Conservation (phyloP, 1,284 basidiomycete genomes). For the Golubevia sp. region DNA sequence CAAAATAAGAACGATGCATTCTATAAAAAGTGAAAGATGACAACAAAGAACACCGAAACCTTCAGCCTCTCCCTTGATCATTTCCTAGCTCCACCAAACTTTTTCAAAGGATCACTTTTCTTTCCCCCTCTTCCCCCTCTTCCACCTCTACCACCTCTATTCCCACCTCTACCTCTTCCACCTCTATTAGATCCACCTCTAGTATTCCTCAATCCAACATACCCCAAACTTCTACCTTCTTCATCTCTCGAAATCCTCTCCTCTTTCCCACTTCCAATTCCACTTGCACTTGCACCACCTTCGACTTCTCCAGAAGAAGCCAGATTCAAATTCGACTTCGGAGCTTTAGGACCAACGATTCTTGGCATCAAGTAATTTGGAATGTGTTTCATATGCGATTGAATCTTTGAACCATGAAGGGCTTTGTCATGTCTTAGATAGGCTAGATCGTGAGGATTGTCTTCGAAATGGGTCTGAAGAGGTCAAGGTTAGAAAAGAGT, state of each 20-base stretch:
- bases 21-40: no score
- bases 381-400: constrained; percentile 46
- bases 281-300: not conserved
- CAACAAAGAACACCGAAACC: no score
- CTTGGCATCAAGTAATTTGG: constrained; percentile 50
- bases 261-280: not conserved
- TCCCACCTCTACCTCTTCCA: constrained; percentile 9
- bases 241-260: constrained; percentile 1
- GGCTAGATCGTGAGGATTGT: constrained; percentile 51
- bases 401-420: constrained; percentile 25
- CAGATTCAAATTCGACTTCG: not conserved
- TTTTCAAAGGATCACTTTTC: constrained; percentile 37
- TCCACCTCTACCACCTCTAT: constrained; percentile 13
- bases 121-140: constrained; percentile 13
- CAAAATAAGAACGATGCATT: no score
- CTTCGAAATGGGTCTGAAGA: constrained; percentile 47
- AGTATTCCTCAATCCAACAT: constrained; percentile 16
- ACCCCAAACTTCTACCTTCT: constrained; percentile 10
- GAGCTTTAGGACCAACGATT: constrained; percentile 25
- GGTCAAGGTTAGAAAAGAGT: not conserved
- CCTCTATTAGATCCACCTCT: constrained; percentile 3
- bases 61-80: no score
- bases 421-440: constrained; percentile 54
- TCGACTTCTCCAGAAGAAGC: not conserved
- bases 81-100: constrained; percentile 17